phyloP scores from a whole-genome alignment of 2,329 filamentous ascomycete species.

The Sarocladiaceae sp. region DNA sequence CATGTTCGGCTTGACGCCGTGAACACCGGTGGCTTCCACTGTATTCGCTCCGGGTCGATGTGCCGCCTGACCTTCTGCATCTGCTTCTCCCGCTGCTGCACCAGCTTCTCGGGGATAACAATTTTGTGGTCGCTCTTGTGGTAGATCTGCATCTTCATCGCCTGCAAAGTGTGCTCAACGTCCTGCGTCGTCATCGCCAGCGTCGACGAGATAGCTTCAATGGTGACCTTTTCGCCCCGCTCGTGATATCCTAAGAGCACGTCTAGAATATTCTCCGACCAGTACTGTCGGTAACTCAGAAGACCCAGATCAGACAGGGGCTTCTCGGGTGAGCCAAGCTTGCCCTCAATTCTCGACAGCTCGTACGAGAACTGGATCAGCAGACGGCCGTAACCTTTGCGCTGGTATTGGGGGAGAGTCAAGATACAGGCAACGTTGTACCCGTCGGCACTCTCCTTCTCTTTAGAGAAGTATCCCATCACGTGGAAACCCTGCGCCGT shows the following conservation, averaged over 20 bases:
- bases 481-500: constrained; percentile 88
- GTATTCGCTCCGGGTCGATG: constrained; percentile 72
- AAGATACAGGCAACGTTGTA: constrained; percentile 99
- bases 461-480: constrained; percentile 99
- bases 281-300: constrained; percentile 92
- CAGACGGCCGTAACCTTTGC: constrained; percentile 86
- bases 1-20: constrained; percentile 84
- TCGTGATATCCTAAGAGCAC: constrained; percentile 69
- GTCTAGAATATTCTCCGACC: constrained; percentile 92
- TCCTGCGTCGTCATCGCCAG: constrained; percentile 97
- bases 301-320: constrained; percentile 90
- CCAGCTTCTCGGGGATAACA: constrained; percentile 77
- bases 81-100: constrained; percentile 73
- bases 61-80: constrained; percentile 69
- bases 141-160: constrained; percentile 90
- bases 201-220: constrained; percentile 72
- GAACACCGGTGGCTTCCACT: constrained; percentile 96
- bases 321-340: constrained; percentile 93
- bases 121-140: constrained; percentile 96
- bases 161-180: constrained; percentile 89
- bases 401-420: constrained; percentile 91
- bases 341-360: constrained; percentile 88
- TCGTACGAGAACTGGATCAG: constrained; percentile 98
- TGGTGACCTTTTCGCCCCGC: constrained; percentile 65
- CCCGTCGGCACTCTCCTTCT: constrained; percentile 92